Evolutionary conservation across 768 basidiomycete genomes (phyloP).

Genomic region (Trametes gibbosa): DNA sequence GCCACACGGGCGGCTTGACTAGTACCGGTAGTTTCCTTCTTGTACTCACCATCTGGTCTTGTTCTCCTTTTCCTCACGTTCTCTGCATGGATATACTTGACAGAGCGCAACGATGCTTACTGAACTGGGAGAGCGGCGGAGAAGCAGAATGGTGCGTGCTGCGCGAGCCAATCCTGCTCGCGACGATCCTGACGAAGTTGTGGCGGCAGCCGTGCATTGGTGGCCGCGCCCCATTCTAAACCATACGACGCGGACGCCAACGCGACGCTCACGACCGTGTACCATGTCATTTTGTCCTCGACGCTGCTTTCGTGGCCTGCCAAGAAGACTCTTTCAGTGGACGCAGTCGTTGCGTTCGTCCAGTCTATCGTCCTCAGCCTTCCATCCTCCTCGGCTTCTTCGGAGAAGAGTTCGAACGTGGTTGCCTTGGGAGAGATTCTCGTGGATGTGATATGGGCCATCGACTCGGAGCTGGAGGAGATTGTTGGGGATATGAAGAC

Average conservation of each 20-base stretch:
- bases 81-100: constrained; percentile 58
- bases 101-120: constrained; percentile 47
- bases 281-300: constrained; percentile 65
- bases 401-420: constrained; percentile 38
- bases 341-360: constrained; percentile 60
- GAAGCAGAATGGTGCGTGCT: constrained; percentile 58
- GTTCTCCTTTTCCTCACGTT: background rate
- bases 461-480: constrained; percentile 78
- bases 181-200: constrained; percentile 9
- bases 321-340: constrained; percentile 43
- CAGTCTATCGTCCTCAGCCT: constrained; percentile 56
- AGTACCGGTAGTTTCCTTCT: background rate
- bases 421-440: constrained; percentile 62
- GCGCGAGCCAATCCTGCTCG: constrained; percentile 11
- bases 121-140: constrained; percentile 57
- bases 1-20: constrained; percentile 1
- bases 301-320: constrained; percentile 56
- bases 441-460: constrained; percentile 79
- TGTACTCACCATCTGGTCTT: constrained; percentile 4
- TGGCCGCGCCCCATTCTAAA: constrained; percentile 59
- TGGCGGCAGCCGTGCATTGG: constrained; percentile 53
- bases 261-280: constrained; percentile 62
- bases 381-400: constrained; percentile 52
- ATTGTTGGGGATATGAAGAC: constrained; percentile 52
- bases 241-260: constrained; percentile 49